These are phyloP conservation scores for Fusarium temperatum DNA, from an alignment of 2,329 filamentous ascomycete species.

Conservation along the genomic window DNA sequence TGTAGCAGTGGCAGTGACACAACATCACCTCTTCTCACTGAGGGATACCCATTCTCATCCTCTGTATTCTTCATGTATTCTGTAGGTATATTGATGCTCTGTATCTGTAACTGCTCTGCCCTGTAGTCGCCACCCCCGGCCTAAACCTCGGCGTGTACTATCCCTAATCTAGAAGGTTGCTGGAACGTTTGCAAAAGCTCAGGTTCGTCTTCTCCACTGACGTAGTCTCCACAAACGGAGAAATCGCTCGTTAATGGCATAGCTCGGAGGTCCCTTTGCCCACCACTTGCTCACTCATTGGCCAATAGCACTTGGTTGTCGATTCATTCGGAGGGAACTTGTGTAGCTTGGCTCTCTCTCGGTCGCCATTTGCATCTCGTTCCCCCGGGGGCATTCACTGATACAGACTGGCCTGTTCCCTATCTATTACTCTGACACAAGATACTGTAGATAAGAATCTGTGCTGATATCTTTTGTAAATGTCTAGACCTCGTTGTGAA, in stretches of 20 bases:
- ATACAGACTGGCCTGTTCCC: not conserved
- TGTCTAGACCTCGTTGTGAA: too few relatives aligned
- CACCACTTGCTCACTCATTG: not conserved
- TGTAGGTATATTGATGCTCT: not conserved
- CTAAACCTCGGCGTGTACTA: conserved; percentile 32
- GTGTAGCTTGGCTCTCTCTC: conserved; percentile 3
- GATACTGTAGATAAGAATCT: not conserved
- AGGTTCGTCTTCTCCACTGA: conserved; percentile 5
- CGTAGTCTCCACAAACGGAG: conserved; percentile 27
- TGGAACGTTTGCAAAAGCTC: conserved; percentile 37
- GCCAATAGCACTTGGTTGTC: not conserved
- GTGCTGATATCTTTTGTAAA: not conserved
- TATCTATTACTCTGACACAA: not conserved
- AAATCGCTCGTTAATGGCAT: not conserved
- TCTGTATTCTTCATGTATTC: not conserved
- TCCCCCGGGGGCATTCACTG: not conserved
- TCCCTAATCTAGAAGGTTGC: conserved; percentile 42
- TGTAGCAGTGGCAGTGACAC: too few relatives aligned
- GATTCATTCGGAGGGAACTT: conserved; percentile 11
- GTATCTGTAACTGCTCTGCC: not conserved
- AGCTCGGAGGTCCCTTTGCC: not conserved
- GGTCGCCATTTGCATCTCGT: not conserved
- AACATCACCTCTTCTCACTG: not conserved
- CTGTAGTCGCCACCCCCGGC: conserved; percentile 28
- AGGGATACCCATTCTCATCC: fast-evolving